These are phyloP conservation scores for Coelastrella sp. DNA, from an alignment of 139 green algal genomes.

Conservation along the genomic window DNA sequence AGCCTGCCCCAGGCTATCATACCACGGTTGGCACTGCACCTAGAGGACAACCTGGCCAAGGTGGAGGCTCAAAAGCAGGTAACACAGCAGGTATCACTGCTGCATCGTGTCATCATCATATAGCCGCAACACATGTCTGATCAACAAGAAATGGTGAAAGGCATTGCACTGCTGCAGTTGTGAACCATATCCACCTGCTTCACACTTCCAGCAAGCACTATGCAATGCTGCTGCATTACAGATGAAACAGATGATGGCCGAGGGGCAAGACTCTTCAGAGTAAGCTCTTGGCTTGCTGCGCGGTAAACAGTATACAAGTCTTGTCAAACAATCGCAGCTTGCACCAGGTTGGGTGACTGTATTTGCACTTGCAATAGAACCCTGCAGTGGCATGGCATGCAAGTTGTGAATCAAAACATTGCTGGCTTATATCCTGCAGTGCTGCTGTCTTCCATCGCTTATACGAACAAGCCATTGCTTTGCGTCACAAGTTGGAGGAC, in stretches of 20 bases:
- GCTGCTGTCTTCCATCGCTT: constrained; percentile 51
- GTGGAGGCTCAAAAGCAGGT: constrained; percentile 39
- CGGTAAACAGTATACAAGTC: too few species aligned
- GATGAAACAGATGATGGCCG: too few species aligned
- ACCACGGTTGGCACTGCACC: constrained; percentile 72
- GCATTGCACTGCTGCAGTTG: not conserved
- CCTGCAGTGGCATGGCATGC: not conserved
- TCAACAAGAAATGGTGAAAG: not conserved
- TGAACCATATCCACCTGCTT: not conserved
- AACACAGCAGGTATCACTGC: not conserved
- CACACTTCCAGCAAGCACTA: not conserved
- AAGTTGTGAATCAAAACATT: not conserved
- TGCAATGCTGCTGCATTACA: too few species aligned
- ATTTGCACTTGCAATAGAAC: not conserved
- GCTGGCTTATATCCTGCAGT: constrained; percentile 1
- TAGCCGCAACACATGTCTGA: not conserved
- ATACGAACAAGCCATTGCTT: constrained; percentile 43
- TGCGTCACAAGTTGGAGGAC: constrained; percentile 47
- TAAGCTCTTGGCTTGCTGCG: too few species aligned
- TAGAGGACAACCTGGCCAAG: constrained; percentile 76
- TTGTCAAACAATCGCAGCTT: not conserved
- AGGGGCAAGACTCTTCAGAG: too few species aligned
- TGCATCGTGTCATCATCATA: not conserved
- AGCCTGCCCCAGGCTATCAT: constrained; percentile 72
- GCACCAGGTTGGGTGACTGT: not conserved